A percentile compares a stretch with the other conserved stretches of the same genome.
phyloP scores from a whole-genome alignment of 208 protist species.

The Acanthamoeba quina region DNA sequence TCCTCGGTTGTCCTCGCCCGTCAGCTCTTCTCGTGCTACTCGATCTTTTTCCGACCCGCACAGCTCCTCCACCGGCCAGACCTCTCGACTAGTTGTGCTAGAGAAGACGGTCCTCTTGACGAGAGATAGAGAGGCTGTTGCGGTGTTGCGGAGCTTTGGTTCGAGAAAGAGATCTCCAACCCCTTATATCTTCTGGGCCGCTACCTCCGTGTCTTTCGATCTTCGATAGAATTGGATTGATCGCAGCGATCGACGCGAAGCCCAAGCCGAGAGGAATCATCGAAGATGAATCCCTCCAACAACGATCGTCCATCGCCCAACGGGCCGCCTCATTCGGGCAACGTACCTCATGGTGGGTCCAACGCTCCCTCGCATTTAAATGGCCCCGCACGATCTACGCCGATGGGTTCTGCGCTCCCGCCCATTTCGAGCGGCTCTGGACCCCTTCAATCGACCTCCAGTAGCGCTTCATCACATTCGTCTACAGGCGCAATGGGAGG shows the following conservation, averaged over 20 bases:
- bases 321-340: neutral
- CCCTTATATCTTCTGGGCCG: neutral
- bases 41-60: neutral
- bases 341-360: neutral
- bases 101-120: neutral
- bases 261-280: neutral
- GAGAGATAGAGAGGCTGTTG: neutral
- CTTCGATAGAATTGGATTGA: slow-evolving; percentile 38
- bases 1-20: neutral
- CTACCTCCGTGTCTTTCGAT: slow-evolving; percentile 22
- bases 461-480: neutral
- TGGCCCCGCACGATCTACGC: neutral
- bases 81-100: neutral
- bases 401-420: neutral
- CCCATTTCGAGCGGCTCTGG: slow-evolving; percentile 14
- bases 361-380: slow-evolving; percentile 8
- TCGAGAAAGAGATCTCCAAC: neutral
- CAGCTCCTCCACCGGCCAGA: neutral
- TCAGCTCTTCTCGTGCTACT: slow-evolving; percentile 7
- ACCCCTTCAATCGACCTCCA: neutral
- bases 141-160: too few species aligned
- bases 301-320: neutral
- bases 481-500: neutral
- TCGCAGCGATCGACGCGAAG: slow-evolving; percentile 7
- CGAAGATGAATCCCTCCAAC: slow-evolving; percentile 14